Evolutionary conservation across 192 early-diverging fungal genomes (phyloP).

Genomic region (Allomyces arbusculus): DNA sequence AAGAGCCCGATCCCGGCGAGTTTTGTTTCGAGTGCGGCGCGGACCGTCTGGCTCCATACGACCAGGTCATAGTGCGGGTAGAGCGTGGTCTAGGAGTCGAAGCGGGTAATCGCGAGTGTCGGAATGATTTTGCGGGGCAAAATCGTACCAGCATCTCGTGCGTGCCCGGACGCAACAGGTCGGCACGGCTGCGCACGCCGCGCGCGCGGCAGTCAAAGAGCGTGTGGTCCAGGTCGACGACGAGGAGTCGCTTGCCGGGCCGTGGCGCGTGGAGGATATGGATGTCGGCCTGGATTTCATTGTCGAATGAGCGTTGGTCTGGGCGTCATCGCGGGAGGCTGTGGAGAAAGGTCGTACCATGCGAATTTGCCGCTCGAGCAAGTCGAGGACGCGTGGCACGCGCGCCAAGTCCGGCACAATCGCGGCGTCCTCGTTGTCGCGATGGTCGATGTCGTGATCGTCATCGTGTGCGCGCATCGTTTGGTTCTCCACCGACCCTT

Average conservation of each 20-base stretch:
- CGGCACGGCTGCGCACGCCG: constrained; percentile 26
- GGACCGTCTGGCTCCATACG: constrained; percentile 51
- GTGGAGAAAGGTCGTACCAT: too few species aligned
- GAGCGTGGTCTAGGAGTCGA: constrained; percentile 17
- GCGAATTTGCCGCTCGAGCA: too few species aligned
- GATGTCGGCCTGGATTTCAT: too few species aligned
- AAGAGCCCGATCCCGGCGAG: constrained; percentile 50
- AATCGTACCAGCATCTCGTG: constrained; percentile 21
- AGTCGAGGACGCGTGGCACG: too few species aligned
- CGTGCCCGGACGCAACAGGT: constrained; percentile 40
- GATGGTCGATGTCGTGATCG: too few species aligned
- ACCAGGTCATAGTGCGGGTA: constrained; percentile 53
- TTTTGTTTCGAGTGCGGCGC: constrained; percentile 39
- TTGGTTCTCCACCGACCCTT: too few species aligned
- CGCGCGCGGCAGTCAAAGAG: constrained; percentile 46
- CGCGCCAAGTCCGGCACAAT: too few species aligned
- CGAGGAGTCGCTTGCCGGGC: constrained; percentile 35
- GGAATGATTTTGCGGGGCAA: constrained; percentile 3
- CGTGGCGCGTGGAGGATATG: too few species aligned
- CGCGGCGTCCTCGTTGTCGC: too few species aligned
- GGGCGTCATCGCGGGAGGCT: too few species aligned
- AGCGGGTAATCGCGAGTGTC: not conserved
- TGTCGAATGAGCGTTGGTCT: too few species aligned
- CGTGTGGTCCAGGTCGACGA: constrained; percentile 62
- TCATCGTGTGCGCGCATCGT: too few species aligned